Base-by-base conservation (phyloP, 306 rosid species). In the Citrullus amarus region DNA sequence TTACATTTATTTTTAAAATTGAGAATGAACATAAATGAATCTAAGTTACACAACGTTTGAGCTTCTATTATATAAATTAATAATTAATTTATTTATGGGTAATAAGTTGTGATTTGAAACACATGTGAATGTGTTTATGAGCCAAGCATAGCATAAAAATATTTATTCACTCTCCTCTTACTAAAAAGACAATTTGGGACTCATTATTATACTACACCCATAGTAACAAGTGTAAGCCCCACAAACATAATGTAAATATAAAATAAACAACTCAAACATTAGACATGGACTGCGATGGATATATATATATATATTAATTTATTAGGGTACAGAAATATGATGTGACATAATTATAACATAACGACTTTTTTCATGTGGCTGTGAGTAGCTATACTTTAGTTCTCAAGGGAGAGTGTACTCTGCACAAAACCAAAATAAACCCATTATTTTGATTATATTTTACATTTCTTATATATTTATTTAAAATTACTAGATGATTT, bases 321-420 rank as follows among this genome's bases (percentile, higher is more conserved):
- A 36, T 68, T 68, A n/a, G 53, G 13, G 54, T 68, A 25, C 28
- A 25, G 4, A 39, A 68, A 68, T 12, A 16, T 20, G 17, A 20
- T 41, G 20, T 41, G 20, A 28, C 48, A 65, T 65, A 65, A 38
- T 36, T 66, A 66, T 66, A 8, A 17, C 50, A 66, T 1, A 18
- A 38, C 1, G 12, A 22, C 57, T 6, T 43, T 9, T 70, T 14
- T 25, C 57, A 46, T 13, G 5, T 22, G 12, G 57, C 12, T 70
- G 39, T 46, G 76, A 41, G 39, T 58, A 17, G 75, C 55, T 44
- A 9, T 11, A 8, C 16, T 20, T 71, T 53, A 55, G 46, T 75
- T 80, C 79, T 83, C 83, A 86, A 34, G 89, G 89, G 79, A 86
- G 81, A 0, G 78, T 79, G 81, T 77, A 84, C 61, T 46, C 89